Evolutionary conservation across 768 basidiomycete species (phyloP).

Genomic region (Serendipita sp.): DNA sequence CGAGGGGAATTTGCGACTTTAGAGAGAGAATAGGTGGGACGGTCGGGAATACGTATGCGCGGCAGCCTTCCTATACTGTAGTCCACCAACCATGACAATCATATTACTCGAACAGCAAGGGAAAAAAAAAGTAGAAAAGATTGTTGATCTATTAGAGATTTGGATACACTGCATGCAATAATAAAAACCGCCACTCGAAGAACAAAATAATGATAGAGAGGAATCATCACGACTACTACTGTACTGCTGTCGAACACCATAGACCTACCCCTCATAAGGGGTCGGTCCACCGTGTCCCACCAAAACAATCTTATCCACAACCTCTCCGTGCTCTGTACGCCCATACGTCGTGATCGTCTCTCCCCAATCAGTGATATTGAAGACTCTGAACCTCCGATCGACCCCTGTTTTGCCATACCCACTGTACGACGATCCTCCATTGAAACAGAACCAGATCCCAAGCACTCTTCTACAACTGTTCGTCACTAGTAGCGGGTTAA

Average conservation of each 20-base stretch:
- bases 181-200: too few relatives aligned
- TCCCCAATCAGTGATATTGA: constrained; percentile 73
- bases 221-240: too few relatives aligned
- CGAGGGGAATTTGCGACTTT: too few relatives aligned
- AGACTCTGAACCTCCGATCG: constrained; percentile 81
- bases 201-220: too few relatives aligned
- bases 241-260: not conserved
- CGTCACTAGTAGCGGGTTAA: constrained; percentile 34
- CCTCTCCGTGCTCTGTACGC: constrained; percentile 50
- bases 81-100: too few relatives aligned
- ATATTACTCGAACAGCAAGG: too few relatives aligned
- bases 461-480: constrained; percentile 75
- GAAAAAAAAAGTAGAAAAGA: not conserved
- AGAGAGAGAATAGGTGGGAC: not conserved
- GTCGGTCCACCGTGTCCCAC: constrained; percentile 29
- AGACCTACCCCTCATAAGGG: not conserved
- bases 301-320: constrained; percentile 48
- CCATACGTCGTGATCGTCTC: constrained; percentile 87
- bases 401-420: constrained; percentile 74
- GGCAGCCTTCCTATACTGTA: not conserved
- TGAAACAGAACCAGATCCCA: constrained; percentile 85
- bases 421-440: constrained; percentile 73
- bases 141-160: not conserved
- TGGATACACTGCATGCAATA: not conserved
- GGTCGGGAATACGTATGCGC: not conserved